Percentiles rank a stretch among this genome's conserved stretches.
Evolutionary conservation across 2,329 filamentous ascomycete species (phyloP).

Genomic region (Bipolaris sorokiniana): DNA sequence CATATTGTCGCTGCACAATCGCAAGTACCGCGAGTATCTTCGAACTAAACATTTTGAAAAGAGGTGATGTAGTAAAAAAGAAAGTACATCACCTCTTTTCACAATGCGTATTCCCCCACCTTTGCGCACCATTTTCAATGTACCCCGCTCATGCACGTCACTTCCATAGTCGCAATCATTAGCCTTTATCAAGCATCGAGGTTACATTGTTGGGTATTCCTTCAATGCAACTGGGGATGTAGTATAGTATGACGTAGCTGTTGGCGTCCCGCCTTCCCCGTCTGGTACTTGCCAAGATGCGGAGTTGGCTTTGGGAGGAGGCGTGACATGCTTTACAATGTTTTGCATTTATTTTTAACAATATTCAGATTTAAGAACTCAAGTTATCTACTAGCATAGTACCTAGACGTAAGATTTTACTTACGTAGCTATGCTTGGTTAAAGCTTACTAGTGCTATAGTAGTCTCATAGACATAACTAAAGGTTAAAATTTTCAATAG

Average conservation of each 20-base stretch:
- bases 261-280: conserved; percentile 20
- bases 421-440: too few relatives aligned
- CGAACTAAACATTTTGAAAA: not conserved
- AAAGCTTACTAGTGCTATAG: too few relatives aligned
- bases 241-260: conserved; percentile 23
- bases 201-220: conserved; percentile 28
- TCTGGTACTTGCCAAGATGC: conserved; percentile 26
- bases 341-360: not conserved
- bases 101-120: not conserved
- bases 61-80: not conserved
- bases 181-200: conserved; percentile 20
- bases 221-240: not conserved
- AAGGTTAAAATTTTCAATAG: too few relatives aligned
- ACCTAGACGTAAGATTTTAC: too few relatives aligned
- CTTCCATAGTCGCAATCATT: not conserved
- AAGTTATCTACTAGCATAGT: too few relatives aligned
- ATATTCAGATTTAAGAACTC: too few relatives aligned
- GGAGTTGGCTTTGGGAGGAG: not conserved
- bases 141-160: conserved; percentile 5
- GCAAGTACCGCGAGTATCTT: conserved; percentile 1
- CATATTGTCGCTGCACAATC: not conserved
- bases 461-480: too few relatives aligned
- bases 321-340: not conserved
- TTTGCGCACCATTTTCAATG: not conserved
- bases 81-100: not conserved